Conservation (phyloP, 2,329 filamentous ascomycete genomes). For the Didymella pinodella region DNA sequence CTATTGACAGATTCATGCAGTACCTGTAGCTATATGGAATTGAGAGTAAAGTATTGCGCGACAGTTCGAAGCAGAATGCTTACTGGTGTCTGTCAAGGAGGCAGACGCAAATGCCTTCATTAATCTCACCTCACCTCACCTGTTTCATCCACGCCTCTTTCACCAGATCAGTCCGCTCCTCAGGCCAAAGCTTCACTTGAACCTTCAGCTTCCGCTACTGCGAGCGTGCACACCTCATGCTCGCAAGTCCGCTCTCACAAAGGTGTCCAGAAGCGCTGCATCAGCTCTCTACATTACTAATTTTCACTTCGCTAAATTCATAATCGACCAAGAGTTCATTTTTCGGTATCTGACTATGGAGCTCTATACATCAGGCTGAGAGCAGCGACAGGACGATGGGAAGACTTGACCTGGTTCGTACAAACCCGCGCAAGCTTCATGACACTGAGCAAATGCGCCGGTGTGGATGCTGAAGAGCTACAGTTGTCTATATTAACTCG, state of each 20-base stretch:
- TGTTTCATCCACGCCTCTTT: neutral
- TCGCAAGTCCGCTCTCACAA: neutral
- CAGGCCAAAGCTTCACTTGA: neutral
- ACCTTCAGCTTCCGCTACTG: neutral
- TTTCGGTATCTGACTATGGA: neutral
- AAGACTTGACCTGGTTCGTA: neutral
- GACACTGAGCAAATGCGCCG: too few relatives aligned
- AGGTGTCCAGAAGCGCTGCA: neutral
- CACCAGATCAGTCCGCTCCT: neutral
- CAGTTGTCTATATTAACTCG: too few relatives aligned
- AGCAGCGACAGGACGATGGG: neutral
- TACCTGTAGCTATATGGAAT: neutral
- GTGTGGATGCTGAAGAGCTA: too few relatives aligned
- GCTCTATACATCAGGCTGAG: neutral
- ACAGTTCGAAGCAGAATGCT: neutral
- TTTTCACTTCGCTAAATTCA: neutral
- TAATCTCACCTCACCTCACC: neutral
- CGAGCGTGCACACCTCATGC: neutral
- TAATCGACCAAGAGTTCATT: neutral
- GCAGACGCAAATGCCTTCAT: neutral
- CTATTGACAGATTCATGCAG: neutral
- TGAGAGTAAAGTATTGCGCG: neutral
- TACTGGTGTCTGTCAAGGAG: neutral
- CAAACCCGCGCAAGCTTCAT: neutral
- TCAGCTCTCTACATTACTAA: neutral